Evolutionary conservation across 306 rosid genomes (phyloP).

Genomic region (Parietaria judaica): DNA sequence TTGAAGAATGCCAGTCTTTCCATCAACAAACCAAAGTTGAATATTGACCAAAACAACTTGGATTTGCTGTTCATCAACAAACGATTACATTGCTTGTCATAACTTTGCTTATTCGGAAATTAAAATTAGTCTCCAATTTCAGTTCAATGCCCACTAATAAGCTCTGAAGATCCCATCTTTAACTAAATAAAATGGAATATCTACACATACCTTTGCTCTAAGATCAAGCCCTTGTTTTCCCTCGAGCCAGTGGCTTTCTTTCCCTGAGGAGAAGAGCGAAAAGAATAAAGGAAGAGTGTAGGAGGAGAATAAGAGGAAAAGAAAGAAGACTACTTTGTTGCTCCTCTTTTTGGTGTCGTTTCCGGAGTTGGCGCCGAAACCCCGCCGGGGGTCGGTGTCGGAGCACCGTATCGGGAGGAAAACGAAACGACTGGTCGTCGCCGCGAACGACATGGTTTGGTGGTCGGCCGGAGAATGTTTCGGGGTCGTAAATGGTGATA

Average conservation of each 20-base stretch:
- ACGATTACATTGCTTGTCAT: no score
- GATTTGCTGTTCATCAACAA: no score
- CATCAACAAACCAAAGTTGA: no score
- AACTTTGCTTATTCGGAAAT: no score
- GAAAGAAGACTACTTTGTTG: conserved; percentile 14
- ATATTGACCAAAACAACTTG: no score
- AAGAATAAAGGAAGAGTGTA: neutral
- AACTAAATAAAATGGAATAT: no score
- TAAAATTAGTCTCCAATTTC: no score
- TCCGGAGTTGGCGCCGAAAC: conserved; percentile 44
- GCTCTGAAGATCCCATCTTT: no score
- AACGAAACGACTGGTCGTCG: conserved; percentile 26
- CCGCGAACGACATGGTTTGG: conserved; percentile 8
- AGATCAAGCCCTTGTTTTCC: conserved; percentile 22
- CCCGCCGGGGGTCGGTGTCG: conserved; percentile 47
- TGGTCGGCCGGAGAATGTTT: no score
- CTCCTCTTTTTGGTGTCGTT: conserved; percentile 17
- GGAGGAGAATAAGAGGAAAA: neutral
- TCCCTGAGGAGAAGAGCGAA: conserved; percentile 19
- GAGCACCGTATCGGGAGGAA: conserved; percentile 33
- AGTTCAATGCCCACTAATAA: no score
- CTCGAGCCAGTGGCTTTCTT: conserved; percentile 11
- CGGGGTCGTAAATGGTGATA: no score
- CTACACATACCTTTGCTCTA: conserved; percentile 22
- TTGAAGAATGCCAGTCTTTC: no score